These are phyloP conservation scores for Elongisporangium undulatum DNA, from an alignment of 352 stramenopile species.

Conservation along the genomic window DNA sequence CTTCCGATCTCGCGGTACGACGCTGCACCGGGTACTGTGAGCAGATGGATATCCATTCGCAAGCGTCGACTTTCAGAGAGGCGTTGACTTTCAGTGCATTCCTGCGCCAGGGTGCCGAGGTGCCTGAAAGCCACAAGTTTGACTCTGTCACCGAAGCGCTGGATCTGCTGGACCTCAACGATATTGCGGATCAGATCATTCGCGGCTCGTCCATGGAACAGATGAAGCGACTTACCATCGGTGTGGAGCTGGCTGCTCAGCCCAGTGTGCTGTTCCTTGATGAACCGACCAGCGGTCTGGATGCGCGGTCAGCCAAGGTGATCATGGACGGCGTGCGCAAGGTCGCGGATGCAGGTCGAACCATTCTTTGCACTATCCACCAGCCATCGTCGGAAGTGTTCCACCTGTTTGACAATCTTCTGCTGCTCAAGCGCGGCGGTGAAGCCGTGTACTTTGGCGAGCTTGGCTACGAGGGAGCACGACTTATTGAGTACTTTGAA, in stretches of 20 bases:
- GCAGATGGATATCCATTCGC: slow-evolving; percentile 90
- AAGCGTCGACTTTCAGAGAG: slow-evolving; percentile 89
- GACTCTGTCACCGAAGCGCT: slow-evolving; percentile 56
- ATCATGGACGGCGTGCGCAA: slow-evolving; percentile 89
- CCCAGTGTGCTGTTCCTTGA: slow-evolving; percentile 88
- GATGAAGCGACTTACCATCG: slow-evolving; percentile 76
- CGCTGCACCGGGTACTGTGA: slow-evolving; percentile 65
- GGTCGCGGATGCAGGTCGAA: slow-evolving; percentile 69
- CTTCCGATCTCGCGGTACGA: slow-evolving; percentile 46
- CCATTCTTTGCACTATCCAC: slow-evolving; percentile 92
- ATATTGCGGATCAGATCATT: slow-evolving; percentile 60
- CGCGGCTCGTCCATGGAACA: slow-evolving; percentile 52
- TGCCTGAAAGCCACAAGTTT: slow-evolving; percentile 38
- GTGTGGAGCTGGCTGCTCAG: slow-evolving; percentile 89
- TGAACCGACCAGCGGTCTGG: slow-evolving; percentile 89
- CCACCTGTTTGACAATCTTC: slow-evolving; percentile 83
- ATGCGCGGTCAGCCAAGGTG: slow-evolving; percentile 80
- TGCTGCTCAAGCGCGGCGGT: slow-evolving; percentile 77
- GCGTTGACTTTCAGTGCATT: slow-evolving; percentile 91
- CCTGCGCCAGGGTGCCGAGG: slow-evolving; percentile 49
- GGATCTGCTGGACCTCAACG: slow-evolving; percentile 44
- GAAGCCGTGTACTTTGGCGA: slow-evolving; percentile 57
- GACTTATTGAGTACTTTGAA: slow-evolving; percentile 56
- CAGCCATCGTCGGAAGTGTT: slow-evolving; percentile 90
- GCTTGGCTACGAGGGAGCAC: slow-evolving; percentile 20